phyloP scores from a whole-genome alignment of 2,329 filamentous ascomycete species.

The Fusarium torreyae region DNA sequence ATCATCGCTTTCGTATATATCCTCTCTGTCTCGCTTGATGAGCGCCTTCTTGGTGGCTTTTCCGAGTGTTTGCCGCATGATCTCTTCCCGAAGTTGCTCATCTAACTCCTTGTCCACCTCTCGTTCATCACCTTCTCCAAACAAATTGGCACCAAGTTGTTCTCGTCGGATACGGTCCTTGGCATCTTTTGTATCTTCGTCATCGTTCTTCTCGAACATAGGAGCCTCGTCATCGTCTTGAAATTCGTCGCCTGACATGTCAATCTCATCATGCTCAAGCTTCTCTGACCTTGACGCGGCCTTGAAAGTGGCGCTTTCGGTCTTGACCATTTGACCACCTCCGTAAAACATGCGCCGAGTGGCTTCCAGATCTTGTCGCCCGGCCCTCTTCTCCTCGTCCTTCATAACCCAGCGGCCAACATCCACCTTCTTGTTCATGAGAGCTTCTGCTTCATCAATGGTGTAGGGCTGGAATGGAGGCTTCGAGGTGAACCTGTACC shows the following conservation, averaged over 20 bases:
- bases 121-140: constrained; percentile 77
- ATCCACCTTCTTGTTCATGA: constrained; percentile 84
- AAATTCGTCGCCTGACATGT: constrained; percentile 81
- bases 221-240: constrained; percentile 89
- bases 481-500: constrained; percentile 89
- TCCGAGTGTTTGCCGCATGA: constrained; percentile 78
- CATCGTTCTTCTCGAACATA: constrained; percentile 82
- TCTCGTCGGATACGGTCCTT: constrained; percentile 82
- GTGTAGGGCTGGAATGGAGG: constrained; percentile 83
- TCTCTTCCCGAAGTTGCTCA: constrained; percentile 77
- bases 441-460: constrained; percentile 87
- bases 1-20: constrained; percentile 83
- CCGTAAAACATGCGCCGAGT: constrained; percentile 67
- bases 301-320: constrained; percentile 76
- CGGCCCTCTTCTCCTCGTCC: constrained; percentile 72
- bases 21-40: constrained; percentile 87
- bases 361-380: constrained; percentile 72
- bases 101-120: constrained; percentile 82
- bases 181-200: constrained; percentile 83
- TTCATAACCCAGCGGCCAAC: constrained; percentile 86
- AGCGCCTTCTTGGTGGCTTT: constrained; percentile 86
- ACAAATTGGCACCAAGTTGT: constrained; percentile 89
- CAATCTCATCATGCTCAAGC: constrained; percentile 79
- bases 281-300: constrained; percentile 74
- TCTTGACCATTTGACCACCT: constrained; percentile 73